Base-by-base conservation (phyloP, 164 flowering plant species). In the Umbilicus rupestris region DNA sequence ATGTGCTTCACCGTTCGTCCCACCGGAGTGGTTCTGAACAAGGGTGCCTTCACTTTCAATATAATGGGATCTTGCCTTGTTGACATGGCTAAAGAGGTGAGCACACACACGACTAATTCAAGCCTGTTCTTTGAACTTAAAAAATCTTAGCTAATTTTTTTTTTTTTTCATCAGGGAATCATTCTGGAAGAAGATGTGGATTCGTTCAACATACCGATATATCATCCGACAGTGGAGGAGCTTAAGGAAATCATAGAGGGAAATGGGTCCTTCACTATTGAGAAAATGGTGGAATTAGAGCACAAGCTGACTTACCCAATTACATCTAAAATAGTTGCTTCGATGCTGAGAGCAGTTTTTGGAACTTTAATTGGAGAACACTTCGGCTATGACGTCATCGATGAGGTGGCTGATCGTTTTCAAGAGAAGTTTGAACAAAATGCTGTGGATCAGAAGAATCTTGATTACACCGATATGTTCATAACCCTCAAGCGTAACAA, bases 31-130 rank as follows among this genome's bases (percentile, higher is more conserved):
- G 5, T 47, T n/a, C 26, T 47, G 10, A 5, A 9, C 20, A 44
- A 4, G 15, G 15, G 47, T 16, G 24, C 7, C 22, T n/a, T 47
- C 22, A 16, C 26, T n/a, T n/a, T 29, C 2, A 20, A 15, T 3
- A 19, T 59, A 3, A 3, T 59, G 0, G 63, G 63, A 12, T 6
- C 63, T 28, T 59, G 63, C 63, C 37, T 59, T 0, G 8, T 3
- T 11, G 63, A 59, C 63, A 59, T 59, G 63, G 63, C 63, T 3
- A 59, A 59, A 16, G 39, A 30, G 64, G 64, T 60, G 22, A 60
- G 63, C n/a, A n/a, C n/a, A n/a, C n/a, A n/a, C n/a, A n/a, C n/a
- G n/a, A n/a, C 35, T 1, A 59, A 11, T 1, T 47, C 24, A 19
- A 3, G 16, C 7, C 19, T 42, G 2, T 16, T 46, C 3, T 4